A percentile compares a stretch with the other conserved stretches of the same genome.
Evolutionary conservation across 306 rosid genomes (phyloP).

Genomic region (Urtica urens): DNA sequence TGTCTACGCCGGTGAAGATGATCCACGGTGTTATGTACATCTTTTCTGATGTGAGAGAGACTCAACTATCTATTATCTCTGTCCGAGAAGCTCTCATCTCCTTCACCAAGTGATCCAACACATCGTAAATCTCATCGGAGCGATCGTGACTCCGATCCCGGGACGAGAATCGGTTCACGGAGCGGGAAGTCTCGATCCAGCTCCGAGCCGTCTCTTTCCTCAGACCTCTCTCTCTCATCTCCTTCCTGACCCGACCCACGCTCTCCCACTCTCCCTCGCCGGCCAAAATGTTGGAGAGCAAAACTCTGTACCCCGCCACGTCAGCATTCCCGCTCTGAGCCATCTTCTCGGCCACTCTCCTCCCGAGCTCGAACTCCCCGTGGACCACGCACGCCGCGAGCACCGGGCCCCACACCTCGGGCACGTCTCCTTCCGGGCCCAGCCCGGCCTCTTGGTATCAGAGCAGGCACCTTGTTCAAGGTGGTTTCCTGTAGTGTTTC

Average conservation of each 20-base stretch:
- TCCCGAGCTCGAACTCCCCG: conserved; percentile 53
- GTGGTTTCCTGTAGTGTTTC: no score
- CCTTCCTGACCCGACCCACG: conserved; percentile 48
- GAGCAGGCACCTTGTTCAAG: no score
- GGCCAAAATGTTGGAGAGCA: conserved; percentile 79
- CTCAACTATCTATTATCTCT: no score
- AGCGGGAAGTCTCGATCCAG: conserved; percentile 66
- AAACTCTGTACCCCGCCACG: conserved; percentile 71
- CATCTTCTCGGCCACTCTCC: conserved; percentile 52
- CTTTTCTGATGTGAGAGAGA: no score
- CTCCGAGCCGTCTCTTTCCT: conserved; percentile 72
- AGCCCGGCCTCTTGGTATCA: no score
- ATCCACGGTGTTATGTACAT: no score
- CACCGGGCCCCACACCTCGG: conserved; percentile 81
- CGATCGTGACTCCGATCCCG: conserved; percentile 58
- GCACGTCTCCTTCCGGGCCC: conserved; percentile 44
- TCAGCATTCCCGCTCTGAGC: conserved; percentile 40
- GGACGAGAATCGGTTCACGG: conserved; percentile 47
- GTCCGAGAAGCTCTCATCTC: conserved; percentile 53
- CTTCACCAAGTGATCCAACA: conserved; percentile 40
- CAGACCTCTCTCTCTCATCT: conserved; percentile 61
- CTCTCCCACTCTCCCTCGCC: conserved; percentile 82
- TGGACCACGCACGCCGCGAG: conserved; percentile 75
- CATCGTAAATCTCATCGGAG: conserved; percentile 35
- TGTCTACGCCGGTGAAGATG: no score